These are phyloP conservation scores for Rhododendron henanense DNA, from an alignment of 148 eudicot species.

Conservation along the genomic window DNA sequence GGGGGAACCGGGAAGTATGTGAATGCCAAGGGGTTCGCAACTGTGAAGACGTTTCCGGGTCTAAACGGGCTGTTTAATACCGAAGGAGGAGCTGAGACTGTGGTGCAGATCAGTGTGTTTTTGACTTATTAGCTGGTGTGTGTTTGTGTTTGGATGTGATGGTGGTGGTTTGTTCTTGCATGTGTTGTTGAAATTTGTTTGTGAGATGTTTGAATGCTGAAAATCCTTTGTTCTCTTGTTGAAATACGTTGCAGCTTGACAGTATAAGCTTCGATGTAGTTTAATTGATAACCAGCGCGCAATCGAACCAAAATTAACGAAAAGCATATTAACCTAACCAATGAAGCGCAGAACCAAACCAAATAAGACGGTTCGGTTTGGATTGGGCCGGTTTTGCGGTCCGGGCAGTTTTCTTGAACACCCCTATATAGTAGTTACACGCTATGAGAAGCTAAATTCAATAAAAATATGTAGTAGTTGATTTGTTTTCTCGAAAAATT, in stretches of 20 bases:
- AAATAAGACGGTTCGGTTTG: too few relatives aligned
- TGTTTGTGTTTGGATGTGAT: background rate
- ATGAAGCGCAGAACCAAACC: too few relatives aligned
- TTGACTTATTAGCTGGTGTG: constrained; percentile 38
- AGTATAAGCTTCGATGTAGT: background rate
- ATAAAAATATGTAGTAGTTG: too few relatives aligned
- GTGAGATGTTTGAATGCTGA: background rate
- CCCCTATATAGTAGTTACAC: background rate
- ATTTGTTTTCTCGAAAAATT: too few relatives aligned
- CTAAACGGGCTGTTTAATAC: constrained; percentile 35
- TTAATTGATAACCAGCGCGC: too few relatives aligned
- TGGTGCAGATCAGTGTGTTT: constrained; percentile 55
- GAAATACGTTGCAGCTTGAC: background rate
- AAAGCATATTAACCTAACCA: too few relatives aligned
- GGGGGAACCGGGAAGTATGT: constrained; percentile 81
- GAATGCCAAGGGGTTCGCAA: constrained; percentile 55
- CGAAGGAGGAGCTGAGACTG: constrained; percentile 85
- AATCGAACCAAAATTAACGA: too few relatives aligned
- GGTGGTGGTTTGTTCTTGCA: background rate
- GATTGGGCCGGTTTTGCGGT: rapidly evolving
- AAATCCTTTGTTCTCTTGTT: background rate
- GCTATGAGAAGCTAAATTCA: background rate
- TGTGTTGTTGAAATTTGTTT: background rate
- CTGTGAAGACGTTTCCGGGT: constrained; percentile 45
- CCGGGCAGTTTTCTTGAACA: too few relatives aligned